Conservation (phyloP, 257 asterid genomes). For the Nicotiana otophora region DNA sequence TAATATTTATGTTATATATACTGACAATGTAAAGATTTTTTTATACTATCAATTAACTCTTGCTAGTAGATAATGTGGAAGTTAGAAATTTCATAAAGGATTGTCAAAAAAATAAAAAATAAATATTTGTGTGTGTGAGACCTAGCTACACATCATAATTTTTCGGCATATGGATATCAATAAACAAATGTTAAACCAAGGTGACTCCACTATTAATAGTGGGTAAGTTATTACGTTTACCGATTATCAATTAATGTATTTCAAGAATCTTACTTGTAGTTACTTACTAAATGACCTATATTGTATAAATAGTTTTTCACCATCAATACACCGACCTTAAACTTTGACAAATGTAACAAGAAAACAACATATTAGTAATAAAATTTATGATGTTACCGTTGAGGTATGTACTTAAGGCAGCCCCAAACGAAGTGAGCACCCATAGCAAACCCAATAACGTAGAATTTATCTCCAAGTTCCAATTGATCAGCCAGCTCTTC, state of each 20-base stretch:
- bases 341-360: background rate
- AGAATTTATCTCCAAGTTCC: conserved; percentile 42
- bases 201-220: no score
- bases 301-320: background rate
- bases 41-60: no score
- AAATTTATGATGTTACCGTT: conserved; percentile 24
- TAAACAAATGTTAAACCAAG: no score
- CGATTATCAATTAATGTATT: background rate
- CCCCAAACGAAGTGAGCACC: conserved; percentile 58
- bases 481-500: conserved; percentile 44
- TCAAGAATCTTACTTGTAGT: no score
- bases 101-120: no score
- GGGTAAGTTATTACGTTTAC: background rate
- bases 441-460: conserved; percentile 44
- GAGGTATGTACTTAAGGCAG: conserved; percentile 50
- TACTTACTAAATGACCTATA: background rate
- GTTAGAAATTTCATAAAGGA: no score
- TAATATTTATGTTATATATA: no score
- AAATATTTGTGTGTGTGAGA: no score
- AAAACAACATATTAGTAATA: background rate
- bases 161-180: no score
- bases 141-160: no score
- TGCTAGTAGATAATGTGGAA: no score
- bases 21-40: background rate
- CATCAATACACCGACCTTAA: background rate